phyloP scores from a whole-genome alignment of 2,329 filamentous ascomycete species.

The Penicillium sp. region DNA sequence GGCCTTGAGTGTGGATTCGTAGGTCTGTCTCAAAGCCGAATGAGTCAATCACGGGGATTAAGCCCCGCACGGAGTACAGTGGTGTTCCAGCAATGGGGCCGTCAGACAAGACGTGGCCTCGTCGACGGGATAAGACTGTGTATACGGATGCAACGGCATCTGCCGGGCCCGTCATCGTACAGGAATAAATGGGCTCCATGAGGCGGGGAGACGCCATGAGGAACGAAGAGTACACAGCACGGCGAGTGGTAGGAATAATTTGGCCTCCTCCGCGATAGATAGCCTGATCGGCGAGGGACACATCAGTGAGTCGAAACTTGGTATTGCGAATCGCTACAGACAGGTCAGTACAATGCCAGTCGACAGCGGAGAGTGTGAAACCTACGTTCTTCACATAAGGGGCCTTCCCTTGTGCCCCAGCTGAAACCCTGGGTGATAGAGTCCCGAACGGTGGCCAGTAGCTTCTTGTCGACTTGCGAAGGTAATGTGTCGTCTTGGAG shows the following conservation, averaged over 20 bases:
- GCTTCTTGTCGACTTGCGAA: conserved; percentile 89
- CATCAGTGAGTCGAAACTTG: conserved; percentile 94
- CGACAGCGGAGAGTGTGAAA: conserved; percentile 32
- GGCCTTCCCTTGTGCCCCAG: conserved; percentile 93
- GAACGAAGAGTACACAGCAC: conserved; percentile 93
- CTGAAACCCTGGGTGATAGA: conserved; percentile 94
- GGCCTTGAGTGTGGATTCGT: conserved; percentile 90
- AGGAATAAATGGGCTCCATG: conserved; percentile 94
- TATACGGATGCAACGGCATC: conserved; percentile 86
- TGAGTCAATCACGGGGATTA: conserved; percentile 93
- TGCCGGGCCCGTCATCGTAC: conserved; percentile 87
- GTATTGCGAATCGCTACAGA: conserved; percentile 86
- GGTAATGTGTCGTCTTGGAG: conserved; percentile 94
- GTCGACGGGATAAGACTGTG: conserved; percentile 80
- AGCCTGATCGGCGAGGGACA: conserved; percentile 79
- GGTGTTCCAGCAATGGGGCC: conserved; percentile 91
- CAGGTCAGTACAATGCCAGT: conserved; percentile 23
- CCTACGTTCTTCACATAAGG: conserved; percentile 94
- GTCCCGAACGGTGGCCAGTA: conserved; percentile 81
- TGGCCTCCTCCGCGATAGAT: conserved; percentile 95
- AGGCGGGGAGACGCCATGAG: conserved; percentile 93
- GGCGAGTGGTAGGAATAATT: conserved; percentile 90
- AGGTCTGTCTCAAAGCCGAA: conserved; percentile 98
- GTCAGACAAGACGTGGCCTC: conserved; percentile 92
- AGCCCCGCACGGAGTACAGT: conserved; percentile 82